Base-by-base conservation (phyloP, 176 grass and related monocot genomes). In the Oryza australiensis region DNA sequence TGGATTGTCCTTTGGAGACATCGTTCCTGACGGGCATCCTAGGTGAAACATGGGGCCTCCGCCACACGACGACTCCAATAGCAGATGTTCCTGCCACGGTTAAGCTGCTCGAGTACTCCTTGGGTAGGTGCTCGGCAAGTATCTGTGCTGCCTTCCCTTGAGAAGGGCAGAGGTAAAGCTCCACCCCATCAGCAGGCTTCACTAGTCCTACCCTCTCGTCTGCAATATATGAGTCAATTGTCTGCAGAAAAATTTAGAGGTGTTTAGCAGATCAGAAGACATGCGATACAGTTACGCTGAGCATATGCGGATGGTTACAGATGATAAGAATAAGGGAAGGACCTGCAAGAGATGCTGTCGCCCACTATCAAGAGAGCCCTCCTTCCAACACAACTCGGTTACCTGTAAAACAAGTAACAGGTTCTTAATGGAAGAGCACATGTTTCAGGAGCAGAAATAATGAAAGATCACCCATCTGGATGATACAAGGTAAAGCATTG, bases 11-110 rank as follows among this genome's bases (percentile, higher is more conserved):
- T 46, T 65, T 92, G n/a, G 72, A 30, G 15, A 32, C 64, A 72
- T 74, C 85, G 14, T 82, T 86, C 49, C 81, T 89, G n/a, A 70
- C 86, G 69, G 85, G 38, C 8, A 37, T 11, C 81, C 74, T 83
- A 53, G 86, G 82, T 63, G 84, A 79, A 49, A 78, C 73, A 64
- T 48, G 41, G 46, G 78, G 67, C 28, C 89, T 86, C 73, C 84
- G 53, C 95, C 92, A 97, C 23, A 97, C 95, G 15, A 86, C 79
- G 22, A 94, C 77, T 49, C 92, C 92, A 24, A 92, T 79, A 71
- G 81, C 53, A 35, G 59, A 76, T 49, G 65, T 60, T 55, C 40
- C 65, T 1, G 74, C 16, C n/a, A 73, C 40, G 49, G 59, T 26
- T 27, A 87, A 82, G 65, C 72, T 81, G 5, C 51, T 81, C 0